These are phyloP conservation scores for Cladobotryum mycophilum DNA, from an alignment of 2,329 filamentous ascomycete species.

Conservation along the genomic window DNA sequence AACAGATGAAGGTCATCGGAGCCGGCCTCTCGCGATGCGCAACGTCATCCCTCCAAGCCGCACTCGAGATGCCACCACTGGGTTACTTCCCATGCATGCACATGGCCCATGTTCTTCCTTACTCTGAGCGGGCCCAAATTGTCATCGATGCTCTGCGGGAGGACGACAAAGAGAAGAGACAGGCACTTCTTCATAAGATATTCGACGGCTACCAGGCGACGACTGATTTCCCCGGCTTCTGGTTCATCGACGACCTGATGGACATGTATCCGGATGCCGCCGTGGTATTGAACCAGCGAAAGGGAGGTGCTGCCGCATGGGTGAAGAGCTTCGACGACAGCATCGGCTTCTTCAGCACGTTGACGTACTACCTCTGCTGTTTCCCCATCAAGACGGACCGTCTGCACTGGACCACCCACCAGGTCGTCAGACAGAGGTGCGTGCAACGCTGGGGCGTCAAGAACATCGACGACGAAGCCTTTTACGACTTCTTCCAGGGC, in stretches of 20 bases:
- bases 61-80: slow-evolving; percentile 24
- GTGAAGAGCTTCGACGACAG: slow-evolving; percentile 19
- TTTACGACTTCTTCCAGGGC: slow-evolving; percentile 19
- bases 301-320: slow-evolving; percentile 20
- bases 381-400: slow-evolving; percentile 24
- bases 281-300: slow-evolving; percentile 27
- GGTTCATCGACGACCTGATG: slow-evolving; percentile 31
- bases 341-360: slow-evolving; percentile 24
- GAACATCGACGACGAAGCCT: slow-evolving; percentile 1
- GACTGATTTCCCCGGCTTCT: slow-evolving; percentile 25
- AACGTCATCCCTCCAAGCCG: slow-evolving; percentile 30
- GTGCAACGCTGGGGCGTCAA: slow-evolving; percentile 10
- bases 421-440: slow-evolving; percentile 3
- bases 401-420: slow-evolving; percentile 21
- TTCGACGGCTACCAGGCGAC: slow-evolving; percentile 25
- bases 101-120: slow-evolving; percentile 25
- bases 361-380: slow-evolving; percentile 19
- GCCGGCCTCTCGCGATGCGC: slow-evolving; percentile 29
- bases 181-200: slow-evolving; percentile 24
- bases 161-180: slow-evolving; percentile 20
- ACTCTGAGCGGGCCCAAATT: slow-evolving; percentile 18
- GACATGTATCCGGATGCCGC: slow-evolving; percentile 31
- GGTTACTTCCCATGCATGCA: slow-evolving; percentile 27
- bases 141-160: slow-evolving; percentile 23
- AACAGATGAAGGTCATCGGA: slow-evolving; percentile 21